These are phyloP conservation scores for Hsuehochloa calcarea DNA, from an alignment of 176 grass and related monocot genomes.

Conservation along the genomic window DNA sequence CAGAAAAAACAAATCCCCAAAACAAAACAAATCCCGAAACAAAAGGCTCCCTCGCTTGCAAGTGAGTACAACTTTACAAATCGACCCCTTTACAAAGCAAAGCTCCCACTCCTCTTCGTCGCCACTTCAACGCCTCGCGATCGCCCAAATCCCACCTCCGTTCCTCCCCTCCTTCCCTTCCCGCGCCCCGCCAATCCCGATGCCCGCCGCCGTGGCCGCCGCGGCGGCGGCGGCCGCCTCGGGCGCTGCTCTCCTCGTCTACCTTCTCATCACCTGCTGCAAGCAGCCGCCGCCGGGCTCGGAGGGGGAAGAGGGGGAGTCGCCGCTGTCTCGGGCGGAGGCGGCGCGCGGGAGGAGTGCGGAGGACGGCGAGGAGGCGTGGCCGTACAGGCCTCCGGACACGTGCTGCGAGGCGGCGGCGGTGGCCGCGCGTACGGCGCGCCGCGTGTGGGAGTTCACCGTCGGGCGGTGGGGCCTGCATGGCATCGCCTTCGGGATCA, in stretches of 20 bases:
- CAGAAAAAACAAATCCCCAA: too few species aligned
- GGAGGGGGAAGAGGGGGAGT: neutral
- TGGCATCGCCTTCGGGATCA: constrained; percentile 65
- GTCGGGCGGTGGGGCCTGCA: constrained; percentile 58
- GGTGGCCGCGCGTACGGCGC: constrained; percentile 46
- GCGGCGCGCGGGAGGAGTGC: neutral
- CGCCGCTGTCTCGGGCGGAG: constrained; percentile 17
- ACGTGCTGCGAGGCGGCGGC: constrained; percentile 51
- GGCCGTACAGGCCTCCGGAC: constrained; percentile 41
- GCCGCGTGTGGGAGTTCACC: constrained; percentile 44
- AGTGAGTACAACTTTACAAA: constrained; percentile 29
- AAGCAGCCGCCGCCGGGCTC: neutral
- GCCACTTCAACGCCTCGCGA: constrained; percentile 48
- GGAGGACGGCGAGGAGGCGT: constrained; percentile 23
- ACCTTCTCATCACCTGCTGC: constrained; percentile 35
- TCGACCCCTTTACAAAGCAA: constrained; percentile 24
- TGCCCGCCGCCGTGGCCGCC: constrained; percentile 39
- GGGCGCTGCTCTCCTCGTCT: constrained; percentile 36
- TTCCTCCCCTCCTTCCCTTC: neutral
- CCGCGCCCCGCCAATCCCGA: constrained; percentile 21
- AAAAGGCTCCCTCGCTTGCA: too few species aligned
- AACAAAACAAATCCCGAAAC: too few species aligned
- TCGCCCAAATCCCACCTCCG: constrained; percentile 32
- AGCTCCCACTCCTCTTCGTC: constrained; percentile 25
- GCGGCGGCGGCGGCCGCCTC: constrained; percentile 41